A percentile compares a stretch with the other conserved stretches of the same genome.
These are phyloP conservation scores for Laguncularia racemosa DNA, from an alignment of 345 rosid species.

Conservation along the genomic window DNA sequence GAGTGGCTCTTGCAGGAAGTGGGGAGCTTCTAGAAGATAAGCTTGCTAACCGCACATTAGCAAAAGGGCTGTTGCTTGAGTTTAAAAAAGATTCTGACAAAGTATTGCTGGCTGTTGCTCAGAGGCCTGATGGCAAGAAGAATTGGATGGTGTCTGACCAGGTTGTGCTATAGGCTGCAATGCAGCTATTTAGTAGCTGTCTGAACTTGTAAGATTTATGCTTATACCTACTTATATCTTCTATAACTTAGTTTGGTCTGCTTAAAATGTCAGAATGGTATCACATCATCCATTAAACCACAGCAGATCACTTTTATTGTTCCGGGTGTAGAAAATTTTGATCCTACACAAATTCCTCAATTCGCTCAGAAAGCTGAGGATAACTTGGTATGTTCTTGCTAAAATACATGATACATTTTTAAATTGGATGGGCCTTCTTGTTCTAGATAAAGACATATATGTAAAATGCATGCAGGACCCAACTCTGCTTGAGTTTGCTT, in stretches of 20 bases:
- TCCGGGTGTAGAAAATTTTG: conserved; percentile 74
- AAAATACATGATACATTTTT: conserved; percentile 2
- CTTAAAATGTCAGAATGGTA: conserved; percentile 60
- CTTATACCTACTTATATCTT: not conserved
- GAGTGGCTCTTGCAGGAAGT: conserved; percentile 47
- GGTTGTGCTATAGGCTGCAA: conserved; percentile 51
- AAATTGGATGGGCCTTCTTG: not conserved
- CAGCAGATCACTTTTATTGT: conserved; percentile 82
- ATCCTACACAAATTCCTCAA: conserved; percentile 48
- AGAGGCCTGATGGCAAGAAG: conserved; percentile 91
- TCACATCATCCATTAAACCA: conserved; percentile 64
- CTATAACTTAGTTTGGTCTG: not conserved
- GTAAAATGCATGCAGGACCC: conserved; percentile 50
- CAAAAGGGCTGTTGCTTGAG: conserved; percentile 75
- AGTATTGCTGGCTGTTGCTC: conserved; percentile 66
- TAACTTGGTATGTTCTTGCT: conserved; percentile 51
- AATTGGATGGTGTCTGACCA: conserved; percentile 99
- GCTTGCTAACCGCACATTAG: conserved; percentile 45
- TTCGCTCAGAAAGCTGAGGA: conserved; percentile 59
- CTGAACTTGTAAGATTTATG: not conserved
- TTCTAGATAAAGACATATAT: not conserved
- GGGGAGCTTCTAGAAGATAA: conserved; percentile 70
- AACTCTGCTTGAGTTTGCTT: conserved; percentile 82
- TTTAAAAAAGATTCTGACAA: conserved; percentile 82
- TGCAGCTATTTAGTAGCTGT: conserved; percentile 45